Evolutionary conservation across 805 yeast species (phyloP).

Genomic region (Candida coleopterorum): DNA sequence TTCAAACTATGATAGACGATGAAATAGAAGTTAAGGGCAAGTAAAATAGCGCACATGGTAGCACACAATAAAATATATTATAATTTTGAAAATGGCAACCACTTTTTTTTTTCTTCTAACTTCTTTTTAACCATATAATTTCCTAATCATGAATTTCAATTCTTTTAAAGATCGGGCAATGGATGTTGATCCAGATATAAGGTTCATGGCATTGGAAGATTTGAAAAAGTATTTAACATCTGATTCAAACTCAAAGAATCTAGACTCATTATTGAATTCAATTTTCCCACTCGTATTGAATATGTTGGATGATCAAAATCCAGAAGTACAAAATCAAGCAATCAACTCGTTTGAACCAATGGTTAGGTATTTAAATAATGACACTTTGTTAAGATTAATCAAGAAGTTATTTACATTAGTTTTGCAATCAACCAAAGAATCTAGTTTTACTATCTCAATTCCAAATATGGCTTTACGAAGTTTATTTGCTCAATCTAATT

Average conservation of each 20-base stretch:
- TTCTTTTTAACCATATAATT: neutral
- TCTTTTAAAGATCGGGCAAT: constrained; percentile 40
- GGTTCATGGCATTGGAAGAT: constrained; percentile 84
- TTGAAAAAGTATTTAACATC: constrained; percentile 42
- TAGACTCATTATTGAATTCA: constrained; percentile 17
- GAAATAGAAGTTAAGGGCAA: constrained; percentile 11
- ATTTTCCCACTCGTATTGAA: constrained; percentile 38
- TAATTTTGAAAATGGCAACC: neutral
- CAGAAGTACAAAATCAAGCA: constrained; percentile 75
- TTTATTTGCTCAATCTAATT: constrained; percentile 25
- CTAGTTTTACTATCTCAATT: constrained; percentile 41
- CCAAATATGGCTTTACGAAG: constrained; percentile 50
- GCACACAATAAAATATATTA: neutral
- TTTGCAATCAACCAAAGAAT: constrained; percentile 10
- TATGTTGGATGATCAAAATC: constrained; percentile 53
- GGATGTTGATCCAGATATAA: constrained; percentile 73
- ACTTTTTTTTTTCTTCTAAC: neutral
- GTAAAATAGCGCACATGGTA: neutral
- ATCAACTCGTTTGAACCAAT: constrained; percentile 52
- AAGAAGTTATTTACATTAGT: constrained; percentile 19
- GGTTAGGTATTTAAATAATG: constrained; percentile 32
- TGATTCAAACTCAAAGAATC: constrained; percentile 11
- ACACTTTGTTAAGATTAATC: constrained; percentile 26
- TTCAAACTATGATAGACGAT: constrained; percentile 32
- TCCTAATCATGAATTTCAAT: constrained; percentile 18